Evolutionary conservation across 129 eudicot genomes (phyloP).

Genomic region (sunflower (Helianthus annuus)): HanXRQr2.0-SUNRISE NC_035437.2:3779846-3780345

Average conservation of each 20-base stretch:
- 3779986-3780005: constrained; percentile 95
- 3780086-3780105: constrained; percentile 62
- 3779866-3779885: too few species aligned
- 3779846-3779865: too few species aligned
- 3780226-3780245: constrained; percentile 43
- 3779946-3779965: constrained; percentile 49
- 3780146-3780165: constrained; percentile 79
- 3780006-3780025: constrained; percentile 91
- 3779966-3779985: constrained; percentile 62
- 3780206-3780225: too few species aligned
- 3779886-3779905: too few species aligned
- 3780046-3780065: constrained; percentile 51
- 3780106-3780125: constrained; percentile 58
- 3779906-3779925: too few species aligned
- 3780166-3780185: constrained; percentile 67
- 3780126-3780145: constrained; percentile 85
- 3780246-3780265: constrained; percentile 90
- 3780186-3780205: constrained; percentile 31
- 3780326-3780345: too few species aligned
- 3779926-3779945: constrained; percentile 47
- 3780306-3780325: neutral
- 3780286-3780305: constrained; percentile 65
- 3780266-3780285: constrained; percentile 45
- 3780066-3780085: constrained; percentile 79
- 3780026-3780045: constrained; percentile 79